phyloP scores from a whole-genome alignment of 352 stramenopile genomes.

The Thalassiosira hispida region DNA sequence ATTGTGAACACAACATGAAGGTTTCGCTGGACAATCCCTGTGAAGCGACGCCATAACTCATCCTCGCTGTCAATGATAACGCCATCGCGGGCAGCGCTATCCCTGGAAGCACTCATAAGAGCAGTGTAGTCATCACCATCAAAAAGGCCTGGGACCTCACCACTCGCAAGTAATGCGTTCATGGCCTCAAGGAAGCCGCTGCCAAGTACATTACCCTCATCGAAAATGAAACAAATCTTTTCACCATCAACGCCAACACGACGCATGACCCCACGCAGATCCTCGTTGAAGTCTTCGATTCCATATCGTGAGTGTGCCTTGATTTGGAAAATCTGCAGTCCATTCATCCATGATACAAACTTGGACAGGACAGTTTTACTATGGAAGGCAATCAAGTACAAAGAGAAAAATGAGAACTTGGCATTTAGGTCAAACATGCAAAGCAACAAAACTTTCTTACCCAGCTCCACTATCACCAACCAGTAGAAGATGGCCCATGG shows the following conservation, averaged over 20 bases:
- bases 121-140: slow-evolving; percentile 98
- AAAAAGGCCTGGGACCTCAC: slow-evolving; percentile 99
- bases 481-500: slow-evolving; percentile 92
- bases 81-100: slow-evolving; percentile 86
- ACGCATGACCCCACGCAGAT: slow-evolving; percentile 97
- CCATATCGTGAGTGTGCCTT: slow-evolving; percentile 99
- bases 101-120: slow-evolving; percentile 90
- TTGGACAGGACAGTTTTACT: slow-evolving; percentile 98
- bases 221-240: slow-evolving; percentile 99
- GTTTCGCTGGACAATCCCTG: slow-evolving; percentile 97
- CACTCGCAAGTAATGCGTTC: slow-evolving; percentile 99
- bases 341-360: slow-evolving; percentile 99
- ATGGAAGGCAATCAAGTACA: not conserved
- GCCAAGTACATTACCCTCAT: slow-evolving; percentile 98
- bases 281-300: slow-evolving; percentile 99
- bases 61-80: slow-evolving; percentile 88
- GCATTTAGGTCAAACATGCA: not conserved
- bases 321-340: slow-evolving; percentile 99
- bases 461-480: slow-evolving; percentile 97
- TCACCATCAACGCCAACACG: slow-evolving; percentile 97
- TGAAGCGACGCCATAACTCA: slow-evolving; percentile 96
- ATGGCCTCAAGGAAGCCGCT: slow-evolving; percentile 99
- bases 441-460: slow-evolving; percentile 22
- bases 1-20: slow-evolving; percentile 99
- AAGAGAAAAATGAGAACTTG: not conserved